Base-by-base conservation (phyloP, 2,329 filamentous ascomycete species). In the Fusarium sp. region DNA sequence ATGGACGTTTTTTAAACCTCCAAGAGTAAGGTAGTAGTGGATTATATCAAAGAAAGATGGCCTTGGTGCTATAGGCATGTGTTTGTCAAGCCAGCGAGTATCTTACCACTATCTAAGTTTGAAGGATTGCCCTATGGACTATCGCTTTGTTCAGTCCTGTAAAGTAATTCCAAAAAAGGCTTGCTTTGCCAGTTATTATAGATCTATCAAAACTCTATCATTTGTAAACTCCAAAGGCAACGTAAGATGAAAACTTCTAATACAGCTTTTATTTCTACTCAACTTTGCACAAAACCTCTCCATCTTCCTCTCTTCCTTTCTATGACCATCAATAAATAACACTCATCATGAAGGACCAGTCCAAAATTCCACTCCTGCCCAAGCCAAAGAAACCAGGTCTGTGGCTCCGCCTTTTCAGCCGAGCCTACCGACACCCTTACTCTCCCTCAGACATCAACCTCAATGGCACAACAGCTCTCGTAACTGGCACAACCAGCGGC, bases 401-500 rank as follows among this genome's bases (percentile, higher is more conserved):
- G 7, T 38, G 4, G 18, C 5, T 34, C 16, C 20, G n/a, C 16
- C 47, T 30, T 32, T 6, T 51, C 15, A 18, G 18, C 5, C 18
- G 18, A 38, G 10, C 3, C 18, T 15, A n/a, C 2, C 30, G 11
- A 51, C 10, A 9, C 10, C 16, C 20, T 25, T 7, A 22, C 16
- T 18, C 16, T 3, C 22, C 43, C 43, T n/a, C 34, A n/a, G 8
- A 25, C 9, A 16, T 32, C 29, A 10, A 16, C 8, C 49, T 59
- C n/a, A 6, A 15, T 6, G 40, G 40, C 4, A 24, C 29, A 18
- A 32, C 32, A 5, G 56, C 24, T 18, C 24, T 59, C 4, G 22
- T 59, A 7, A 59, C 56, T 4, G 56, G 49, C 15, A 20, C 49
- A 38, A 45, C 49, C n/a, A 59, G 38, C 47, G 47, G 56, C 25